These are phyloP conservation scores for Penicillium paradoxum DNA, from an alignment of 495 filamentous ascomycete genomes.

Conservation along the genomic window DNA sequence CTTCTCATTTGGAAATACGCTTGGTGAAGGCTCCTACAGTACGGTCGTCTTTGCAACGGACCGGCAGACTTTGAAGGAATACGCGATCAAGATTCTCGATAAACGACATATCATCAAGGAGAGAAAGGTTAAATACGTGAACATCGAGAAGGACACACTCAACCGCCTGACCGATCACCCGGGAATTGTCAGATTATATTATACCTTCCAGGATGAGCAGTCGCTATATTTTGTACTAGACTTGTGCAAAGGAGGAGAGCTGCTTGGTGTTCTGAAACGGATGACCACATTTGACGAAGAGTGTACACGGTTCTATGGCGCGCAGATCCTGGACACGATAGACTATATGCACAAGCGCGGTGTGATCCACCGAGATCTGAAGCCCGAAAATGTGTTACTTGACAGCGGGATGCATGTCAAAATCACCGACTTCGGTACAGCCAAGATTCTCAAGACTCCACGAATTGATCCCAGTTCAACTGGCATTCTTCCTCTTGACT, in stretches of 20 bases:
- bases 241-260: constrained; percentile 85
- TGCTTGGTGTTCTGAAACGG: constrained; percentile 87
- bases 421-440: constrained; percentile 98
- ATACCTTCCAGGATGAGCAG: constrained; percentile 96
- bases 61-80: constrained; percentile 90
- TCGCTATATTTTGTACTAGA: constrained; percentile 97
- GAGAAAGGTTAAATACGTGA: constrained; percentile 99
- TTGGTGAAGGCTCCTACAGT: constrained; percentile 98
- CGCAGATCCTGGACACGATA: constrained; percentile 93
- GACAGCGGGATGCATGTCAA: constrained; percentile 97
- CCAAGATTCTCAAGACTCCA: constrained; percentile 77
- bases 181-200: constrained; percentile 94
- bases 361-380: constrained; percentile 94
- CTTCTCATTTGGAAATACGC: constrained; percentile 86
- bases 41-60: constrained; percentile 94
- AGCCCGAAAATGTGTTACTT: constrained; percentile 94
- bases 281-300: constrained; percentile 94
- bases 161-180: constrained; percentile 96
- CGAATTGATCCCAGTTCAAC: constrained; percentile 42
- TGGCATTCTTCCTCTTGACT: constrained; percentile 45
- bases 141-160: constrained; percentile 97
- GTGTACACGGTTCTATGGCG: constrained; percentile 90
- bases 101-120: constrained; percentile 99
- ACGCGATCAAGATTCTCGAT: constrained; percentile 97
- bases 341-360: constrained; percentile 97